Percentiles rank a stretch among this genome's conserved stretches.
phyloP scores from a whole-genome alignment of 2,329 filamentous ascomycete species.

The Massarina eburnea region DNA sequence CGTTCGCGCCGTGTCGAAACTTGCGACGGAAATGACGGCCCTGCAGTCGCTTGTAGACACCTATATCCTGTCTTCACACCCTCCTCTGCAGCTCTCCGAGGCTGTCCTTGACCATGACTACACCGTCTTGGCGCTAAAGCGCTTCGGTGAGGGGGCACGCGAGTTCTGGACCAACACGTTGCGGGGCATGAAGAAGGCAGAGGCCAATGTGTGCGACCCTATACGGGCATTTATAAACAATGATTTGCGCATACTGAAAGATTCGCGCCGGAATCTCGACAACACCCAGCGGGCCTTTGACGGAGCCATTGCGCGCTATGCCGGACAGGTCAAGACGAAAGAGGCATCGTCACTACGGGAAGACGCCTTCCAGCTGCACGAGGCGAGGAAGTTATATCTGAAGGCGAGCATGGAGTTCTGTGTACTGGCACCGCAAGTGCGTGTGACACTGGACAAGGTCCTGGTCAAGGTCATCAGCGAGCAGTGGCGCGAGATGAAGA shows the following conservation, averaged over 20 bases:
- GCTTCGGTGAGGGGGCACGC: slow-evolving; percentile 79
- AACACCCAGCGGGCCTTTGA: slow-evolving; percentile 83
- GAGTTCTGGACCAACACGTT: slow-evolving; percentile 85
- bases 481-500: slow-evolving; percentile 83
- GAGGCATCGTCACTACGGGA: slow-evolving; percentile 88
- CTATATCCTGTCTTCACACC: slow-evolving; percentile 75
- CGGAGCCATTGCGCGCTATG: slow-evolving; percentile 75
- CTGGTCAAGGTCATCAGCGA: slow-evolving; percentile 83
- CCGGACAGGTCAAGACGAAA: slow-evolving; percentile 86
- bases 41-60: slow-evolving; percentile 79
- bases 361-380: slow-evolving; percentile 93
- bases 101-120: slow-evolving; percentile 93
- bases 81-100: slow-evolving; percentile 73
- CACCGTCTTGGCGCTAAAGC: slow-evolving; percentile 80
- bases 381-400: slow-evolving; percentile 86
- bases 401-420: slow-evolving; percentile 94
- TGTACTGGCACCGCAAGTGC: slow-evolving; percentile 80
- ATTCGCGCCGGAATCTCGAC: slow-evolving; percentile 75
- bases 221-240: slow-evolving; percentile 74
- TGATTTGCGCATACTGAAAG: slow-evolving; percentile 85
- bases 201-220: slow-evolving; percentile 76
- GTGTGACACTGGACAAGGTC: slow-evolving; percentile 80
- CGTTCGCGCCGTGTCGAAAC: slow-evolving; percentile 62
- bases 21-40: slow-evolving; percentile 66
- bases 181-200: slow-evolving; percentile 73